phyloP scores from a whole-genome alignment of 768 basidiomycete genomes.

The Suillus brevipes region DNA sequence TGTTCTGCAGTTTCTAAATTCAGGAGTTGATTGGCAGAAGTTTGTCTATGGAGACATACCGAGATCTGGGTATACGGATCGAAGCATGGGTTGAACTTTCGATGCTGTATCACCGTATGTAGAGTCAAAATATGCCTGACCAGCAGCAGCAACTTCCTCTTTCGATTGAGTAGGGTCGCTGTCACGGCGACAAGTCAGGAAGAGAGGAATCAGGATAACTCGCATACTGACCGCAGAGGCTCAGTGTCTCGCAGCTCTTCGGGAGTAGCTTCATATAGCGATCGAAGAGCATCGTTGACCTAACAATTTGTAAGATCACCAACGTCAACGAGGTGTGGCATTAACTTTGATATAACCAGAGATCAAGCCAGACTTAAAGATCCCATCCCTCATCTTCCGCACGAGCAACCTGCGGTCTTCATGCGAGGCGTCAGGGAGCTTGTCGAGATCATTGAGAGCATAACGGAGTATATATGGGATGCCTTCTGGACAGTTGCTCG shows the following conservation, averaged over 20 bases:
- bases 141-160: conserved; percentile 43
- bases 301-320: conserved; percentile 20
- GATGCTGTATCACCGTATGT: conserved; percentile 60
- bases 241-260: conserved; percentile 49
- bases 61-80: conserved; percentile 60
- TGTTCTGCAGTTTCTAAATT: conserved; percentile 39
- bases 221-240: conserved; percentile 42
- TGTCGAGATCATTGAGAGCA: conserved; percentile 46
- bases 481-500: conserved; percentile 58
- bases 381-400: conserved; percentile 57
- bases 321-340: neutral
- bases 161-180: conserved; percentile 46
- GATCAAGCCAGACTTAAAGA: conserved; percentile 62
- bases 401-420: conserved; percentile 45
- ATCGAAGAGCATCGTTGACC: conserved; percentile 59
- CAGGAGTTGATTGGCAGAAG: neutral
- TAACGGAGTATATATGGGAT: conserved; percentile 55
- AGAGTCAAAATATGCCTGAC: conserved; percentile 44
- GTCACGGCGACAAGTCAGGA: neutral
- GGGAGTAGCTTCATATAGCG: conserved; percentile 53
- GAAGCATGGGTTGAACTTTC: conserved; percentile 47
- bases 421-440: conserved; percentile 21
- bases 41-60: conserved; percentile 39
- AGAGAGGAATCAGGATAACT: neutral
- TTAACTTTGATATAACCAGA: conserved; percentile 59